Evolutionary conservation across 192 early-diverging fungal genomes (phyloP), one percentile per base, ranked within the genome.

Genomic region (Umbelopsis sp.): DNA sequence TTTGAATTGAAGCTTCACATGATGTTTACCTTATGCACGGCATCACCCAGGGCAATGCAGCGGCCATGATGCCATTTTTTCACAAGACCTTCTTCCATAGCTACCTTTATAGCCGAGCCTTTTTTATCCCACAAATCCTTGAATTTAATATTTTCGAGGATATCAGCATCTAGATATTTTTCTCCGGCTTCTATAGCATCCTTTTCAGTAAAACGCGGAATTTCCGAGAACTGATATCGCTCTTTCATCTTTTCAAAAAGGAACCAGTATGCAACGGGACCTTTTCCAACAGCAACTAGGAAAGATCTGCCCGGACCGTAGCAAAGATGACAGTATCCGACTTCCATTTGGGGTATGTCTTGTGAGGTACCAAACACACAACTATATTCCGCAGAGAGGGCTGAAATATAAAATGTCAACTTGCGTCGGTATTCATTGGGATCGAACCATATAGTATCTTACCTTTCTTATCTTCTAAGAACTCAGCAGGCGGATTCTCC

Each of bases 61-160:
- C 75, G 76, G 9, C 71, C 74, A 35, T 78, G 68, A 69, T 71
- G 50, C 75, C 81, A 80, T 8, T 49, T 68, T 33, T 79, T 77
- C 61, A 75, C 69, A 13, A 74, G 9, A 35, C 27, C 30, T 35
- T 61, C 55, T n/a, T 61, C 55, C 55, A 61, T 61, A 35, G 55
- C 10, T 2, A 61, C 55, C 18, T 61, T 61, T 30, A 16, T 16
- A 13, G 55, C 55, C 7, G 7, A 4, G 3, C 2, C 33, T 61
- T 30, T 22, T 10, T 61, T 30, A 5, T 35, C 16, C 55, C 55
- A 61, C 7, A 61, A 3, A 0, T 61, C 55, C 4, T 15, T 15
- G n/a, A 61, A 61, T 35, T 11, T 61, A 4, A 37, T 12, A 3
- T 27, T 25, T 13, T 61, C 55, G 0, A 30, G 7, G 30, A 35